Conservation (phyloP, 2,329 filamentous ascomycete species). For the Botrytis pseudocinerea region DNA sequence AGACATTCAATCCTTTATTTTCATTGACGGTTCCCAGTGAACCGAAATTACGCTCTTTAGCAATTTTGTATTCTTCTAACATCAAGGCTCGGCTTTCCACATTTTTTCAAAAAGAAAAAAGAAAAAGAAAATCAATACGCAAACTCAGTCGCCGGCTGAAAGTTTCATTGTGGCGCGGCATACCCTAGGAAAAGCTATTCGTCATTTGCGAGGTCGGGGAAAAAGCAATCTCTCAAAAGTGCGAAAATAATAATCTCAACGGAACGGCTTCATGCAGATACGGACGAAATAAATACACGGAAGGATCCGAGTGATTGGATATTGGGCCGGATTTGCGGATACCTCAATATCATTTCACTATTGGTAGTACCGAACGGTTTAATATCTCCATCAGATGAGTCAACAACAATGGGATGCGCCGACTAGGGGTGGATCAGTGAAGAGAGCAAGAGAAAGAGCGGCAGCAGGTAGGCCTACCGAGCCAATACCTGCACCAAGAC, state of each 20-base stretch:
- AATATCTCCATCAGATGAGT: constrained; percentile 34
- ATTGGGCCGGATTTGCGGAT: constrained; percentile 28
- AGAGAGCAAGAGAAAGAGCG: constrained; percentile 55
- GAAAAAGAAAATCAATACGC: constrained; percentile 1
- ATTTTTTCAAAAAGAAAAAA: constrained; percentile 13
- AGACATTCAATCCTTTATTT: constrained; percentile 32
- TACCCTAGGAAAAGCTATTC: background rate
- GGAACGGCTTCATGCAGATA: constrained; percentile 40
- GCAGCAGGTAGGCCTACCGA: constrained; percentile 45
- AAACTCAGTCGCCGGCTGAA: constrained; percentile 22
- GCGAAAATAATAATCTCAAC: background rate
- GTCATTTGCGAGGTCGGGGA: background rate
- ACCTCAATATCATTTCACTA: constrained; percentile 27
- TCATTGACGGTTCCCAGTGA: constrained; percentile 37
- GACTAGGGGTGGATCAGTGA: constrained; percentile 48
- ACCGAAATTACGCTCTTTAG: constrained; percentile 37
- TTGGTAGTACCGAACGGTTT: constrained; percentile 13
- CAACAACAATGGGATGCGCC: constrained; percentile 35
- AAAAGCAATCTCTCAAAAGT: background rate
- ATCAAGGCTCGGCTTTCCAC: constrained; percentile 32
- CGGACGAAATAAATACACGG: constrained; percentile 34
- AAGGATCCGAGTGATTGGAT: constrained; percentile 31
- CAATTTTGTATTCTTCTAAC: constrained; percentile 27
- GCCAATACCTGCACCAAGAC: constrained; percentile 33
- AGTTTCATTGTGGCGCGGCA: constrained; percentile 13